A percentile compares a stretch with the other conserved stretches of the same genome.
Conservation (phyloP, 345 rosid species). For the Linum lewisii region DNA sequence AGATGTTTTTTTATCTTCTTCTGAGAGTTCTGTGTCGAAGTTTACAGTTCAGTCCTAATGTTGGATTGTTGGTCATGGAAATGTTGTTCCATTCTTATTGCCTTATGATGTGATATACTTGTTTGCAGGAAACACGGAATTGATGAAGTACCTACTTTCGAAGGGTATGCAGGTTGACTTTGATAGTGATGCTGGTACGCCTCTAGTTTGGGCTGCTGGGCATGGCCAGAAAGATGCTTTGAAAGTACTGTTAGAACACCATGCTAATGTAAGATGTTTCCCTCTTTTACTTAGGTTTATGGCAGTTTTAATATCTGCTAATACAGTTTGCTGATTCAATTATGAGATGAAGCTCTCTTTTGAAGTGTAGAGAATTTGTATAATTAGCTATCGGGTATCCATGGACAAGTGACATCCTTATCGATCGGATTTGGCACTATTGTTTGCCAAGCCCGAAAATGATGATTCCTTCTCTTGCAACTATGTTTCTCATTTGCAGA, state of each 20-base stretch:
- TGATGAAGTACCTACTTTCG: constrained; percentile 52
- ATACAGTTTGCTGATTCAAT: not conserved
- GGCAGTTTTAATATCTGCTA: too few species aligned
- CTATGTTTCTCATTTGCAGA: too few species aligned
- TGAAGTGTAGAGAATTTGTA: not conserved
- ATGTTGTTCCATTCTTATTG: not conserved
- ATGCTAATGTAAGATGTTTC: constrained; percentile 49
- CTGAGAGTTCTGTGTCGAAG: too few species aligned
- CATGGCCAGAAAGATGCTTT: constrained; percentile 69
- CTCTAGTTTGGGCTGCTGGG: constrained; percentile 89
- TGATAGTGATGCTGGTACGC: constrained; percentile 83
- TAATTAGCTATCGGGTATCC: not conserved
- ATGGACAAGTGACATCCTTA: not conserved
- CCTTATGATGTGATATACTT: constrained; percentile 1
- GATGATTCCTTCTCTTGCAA: not conserved
- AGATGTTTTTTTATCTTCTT: not conserved
- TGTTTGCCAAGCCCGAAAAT: too few species aligned
- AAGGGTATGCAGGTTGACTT: constrained; percentile 64
- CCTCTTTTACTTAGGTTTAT: not conserved
- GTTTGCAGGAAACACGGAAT: constrained; percentile 56
- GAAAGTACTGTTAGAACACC: constrained; percentile 62
- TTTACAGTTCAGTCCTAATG: not conserved
- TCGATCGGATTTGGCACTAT: not conserved
- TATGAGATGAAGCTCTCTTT: not conserved
- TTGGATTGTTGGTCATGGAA: not conserved